These are phyloP conservation scores for Silene noctiflora DNA, from an alignment of 179 eudicot genomes.

Conservation along the genomic window DNA sequence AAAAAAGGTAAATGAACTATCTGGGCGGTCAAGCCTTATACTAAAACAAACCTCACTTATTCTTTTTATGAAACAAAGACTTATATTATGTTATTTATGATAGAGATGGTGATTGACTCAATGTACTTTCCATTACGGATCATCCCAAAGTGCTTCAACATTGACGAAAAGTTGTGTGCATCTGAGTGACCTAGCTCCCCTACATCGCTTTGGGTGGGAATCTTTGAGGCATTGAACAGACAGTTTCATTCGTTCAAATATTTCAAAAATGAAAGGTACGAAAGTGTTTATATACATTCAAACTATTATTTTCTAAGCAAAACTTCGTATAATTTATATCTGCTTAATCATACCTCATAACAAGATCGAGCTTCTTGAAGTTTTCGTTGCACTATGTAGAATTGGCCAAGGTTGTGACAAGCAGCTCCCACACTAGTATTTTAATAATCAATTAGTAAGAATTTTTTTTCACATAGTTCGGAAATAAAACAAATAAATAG, in stretches of 20 bases:
- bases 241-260: background rate
- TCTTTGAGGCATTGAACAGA: background rate
- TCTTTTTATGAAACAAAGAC: no score
- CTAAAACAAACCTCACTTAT: no score
- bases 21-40: background rate
- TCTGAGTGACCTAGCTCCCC: background rate
- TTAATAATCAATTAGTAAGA: background rate
- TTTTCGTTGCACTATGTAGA: constrained; percentile 64
- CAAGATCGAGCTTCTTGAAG: constrained; percentile 64
- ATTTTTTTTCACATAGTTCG: background rate
- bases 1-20: background rate
- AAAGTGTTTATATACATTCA: background rate
- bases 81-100: background rate
- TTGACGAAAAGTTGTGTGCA: background rate
- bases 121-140: background rate
- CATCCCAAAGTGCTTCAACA: background rate
- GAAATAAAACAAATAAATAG: background rate
- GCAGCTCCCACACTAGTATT: constrained; percentile 78
- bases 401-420: constrained; percentile 87
- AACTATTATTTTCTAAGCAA: background rate
- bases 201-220: background rate
- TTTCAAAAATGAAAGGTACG: background rate
- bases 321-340: constrained; percentile 5
- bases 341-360: constrained; percentile 60
- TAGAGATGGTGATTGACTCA: background rate